Percentiles rank a stretch among this genome's conserved stretches.
Evolutionary conservation across 202 grass and related monocot genomes (phyloP).

Genomic region (Setaria viridis): DNA sequence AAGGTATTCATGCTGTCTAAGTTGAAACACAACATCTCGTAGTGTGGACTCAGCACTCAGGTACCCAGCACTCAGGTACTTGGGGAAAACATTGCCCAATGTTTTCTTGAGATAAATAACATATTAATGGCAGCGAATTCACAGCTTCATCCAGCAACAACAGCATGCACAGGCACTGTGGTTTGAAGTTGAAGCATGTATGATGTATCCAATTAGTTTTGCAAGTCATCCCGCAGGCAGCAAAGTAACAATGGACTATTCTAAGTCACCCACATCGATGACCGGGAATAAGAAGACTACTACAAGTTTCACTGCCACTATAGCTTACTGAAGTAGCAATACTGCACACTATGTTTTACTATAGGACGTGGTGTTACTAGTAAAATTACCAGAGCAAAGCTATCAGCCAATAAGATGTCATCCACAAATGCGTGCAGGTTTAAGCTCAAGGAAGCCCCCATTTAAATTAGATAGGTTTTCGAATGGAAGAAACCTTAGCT

Average conservation of each 20-base stretch:
- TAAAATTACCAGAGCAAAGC: neutral
- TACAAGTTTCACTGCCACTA: neutral
- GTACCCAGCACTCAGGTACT: neutral
- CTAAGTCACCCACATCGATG: neutral
- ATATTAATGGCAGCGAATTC: neutral
- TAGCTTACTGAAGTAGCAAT: neutral
- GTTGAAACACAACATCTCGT: neutral
- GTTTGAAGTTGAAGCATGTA: neutral
- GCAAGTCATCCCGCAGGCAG: neutral
- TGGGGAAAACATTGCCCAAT: neutral
- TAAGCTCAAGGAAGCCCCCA: neutral
- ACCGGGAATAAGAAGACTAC: neutral
- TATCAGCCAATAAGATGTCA: neutral
- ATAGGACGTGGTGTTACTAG: neutral
- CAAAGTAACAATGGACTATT: neutral
- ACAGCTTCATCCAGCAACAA: neutral
- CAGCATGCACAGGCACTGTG: neutral
- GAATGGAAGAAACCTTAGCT: neutral
- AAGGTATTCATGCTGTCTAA: neutral
- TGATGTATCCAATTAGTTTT: neutral
- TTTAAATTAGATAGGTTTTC: neutral
- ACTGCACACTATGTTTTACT: neutral
- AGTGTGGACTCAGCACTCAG: neutral
- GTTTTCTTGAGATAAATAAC: constrained; percentile 28
- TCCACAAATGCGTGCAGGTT: neutral